Conservation (phyloP, 257 asterid species). For the Nicotiana obtusifolia region DNA sequence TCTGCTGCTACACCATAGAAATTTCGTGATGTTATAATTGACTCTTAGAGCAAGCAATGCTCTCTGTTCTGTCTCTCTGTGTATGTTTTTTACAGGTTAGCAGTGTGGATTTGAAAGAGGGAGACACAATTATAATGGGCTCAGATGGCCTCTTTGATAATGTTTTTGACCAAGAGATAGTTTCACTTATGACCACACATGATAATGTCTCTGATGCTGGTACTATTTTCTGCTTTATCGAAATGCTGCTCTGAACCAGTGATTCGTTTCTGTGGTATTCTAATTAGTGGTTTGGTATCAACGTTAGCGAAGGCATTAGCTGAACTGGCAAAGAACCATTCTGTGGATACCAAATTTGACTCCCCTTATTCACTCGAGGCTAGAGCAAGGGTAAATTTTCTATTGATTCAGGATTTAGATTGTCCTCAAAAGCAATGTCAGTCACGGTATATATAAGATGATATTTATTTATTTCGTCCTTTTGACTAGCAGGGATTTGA, state of each 20-base stretch:
- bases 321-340: slow-evolving; percentile 59
- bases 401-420: background rate
- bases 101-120: slow-evolving; percentile 61
- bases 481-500: slow-evolving; percentile 54
- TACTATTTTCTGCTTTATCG: slow-evolving; percentile 21
- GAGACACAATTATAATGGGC: slow-evolving; percentile 67
- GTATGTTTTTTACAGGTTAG: slow-evolving; percentile 39
- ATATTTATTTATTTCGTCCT: background rate
- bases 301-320: slow-evolving; percentile 81
- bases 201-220: slow-evolving; percentile 51
- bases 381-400: slow-evolving; percentile 42
- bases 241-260: background rate
- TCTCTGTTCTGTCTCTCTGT: background rate
- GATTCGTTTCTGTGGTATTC: slow-evolving; percentile 1
- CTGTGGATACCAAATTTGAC: slow-evolving; percentile 57
- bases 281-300: slow-evolving; percentile 15
- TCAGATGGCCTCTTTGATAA: slow-evolving; percentile 89
- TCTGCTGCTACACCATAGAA: background rate
- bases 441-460: background rate
- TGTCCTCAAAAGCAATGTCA: background rate
- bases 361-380: slow-evolving; percentile 89
- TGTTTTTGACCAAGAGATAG: slow-evolving; percentile 54
- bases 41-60: background rate
- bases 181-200: slow-evolving; percentile 34
- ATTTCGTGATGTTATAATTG: background rate